Evolutionary conservation across 805 yeast genomes (phyloP).

Genomic region (Cyberlindnera japonica): DNA sequence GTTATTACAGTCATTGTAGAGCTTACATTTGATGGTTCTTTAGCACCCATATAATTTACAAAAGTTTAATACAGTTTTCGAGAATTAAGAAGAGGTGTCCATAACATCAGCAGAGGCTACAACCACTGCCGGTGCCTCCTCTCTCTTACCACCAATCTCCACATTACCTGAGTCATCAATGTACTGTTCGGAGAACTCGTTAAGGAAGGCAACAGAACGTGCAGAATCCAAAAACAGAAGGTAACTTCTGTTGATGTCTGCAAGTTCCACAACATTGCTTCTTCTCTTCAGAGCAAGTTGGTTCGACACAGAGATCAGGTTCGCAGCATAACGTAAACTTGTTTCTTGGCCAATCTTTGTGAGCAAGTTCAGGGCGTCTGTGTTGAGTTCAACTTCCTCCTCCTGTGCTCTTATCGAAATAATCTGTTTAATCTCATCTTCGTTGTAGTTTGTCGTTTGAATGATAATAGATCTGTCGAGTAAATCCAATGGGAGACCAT

Average conservation of each 20-base stretch:
- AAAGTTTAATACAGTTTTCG: not conserved
- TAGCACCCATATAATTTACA: not conserved
- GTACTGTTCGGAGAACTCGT: conserved; percentile 62
- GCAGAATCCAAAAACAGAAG: conserved; percentile 82
- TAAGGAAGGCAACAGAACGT: conserved; percentile 83
- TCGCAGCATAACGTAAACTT: conserved; percentile 87
- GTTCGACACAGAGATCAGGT: conserved; percentile 85
- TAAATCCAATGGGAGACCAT: conserved; percentile 94
- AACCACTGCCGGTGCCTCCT: conserved; percentile 35
- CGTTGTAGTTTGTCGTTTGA: conserved; percentile 73
- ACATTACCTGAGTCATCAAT: conserved; percentile 80
- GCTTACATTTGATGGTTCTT: not conserved
- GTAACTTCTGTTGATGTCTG: conserved; percentile 85
- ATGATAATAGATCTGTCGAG: conserved; percentile 92
- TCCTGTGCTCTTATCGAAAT: conserved; percentile 87
- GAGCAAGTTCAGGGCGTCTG: conserved; percentile 81
- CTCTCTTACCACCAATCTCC: conserved; percentile 39
- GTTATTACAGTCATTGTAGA: not conserved
- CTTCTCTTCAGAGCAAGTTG: conserved; percentile 84
- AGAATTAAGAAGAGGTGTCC: conserved; percentile 33
- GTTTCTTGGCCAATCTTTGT: conserved; percentile 90
- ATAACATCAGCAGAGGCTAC: conserved; percentile 29
- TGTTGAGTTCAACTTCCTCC: conserved; percentile 82
- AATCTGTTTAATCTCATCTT: conserved; percentile 83
- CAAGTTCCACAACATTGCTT: conserved; percentile 62